Base-by-base conservation (phyloP, 192 early-diverging fungal genomes). In the Diversispora eburnea region DNA sequence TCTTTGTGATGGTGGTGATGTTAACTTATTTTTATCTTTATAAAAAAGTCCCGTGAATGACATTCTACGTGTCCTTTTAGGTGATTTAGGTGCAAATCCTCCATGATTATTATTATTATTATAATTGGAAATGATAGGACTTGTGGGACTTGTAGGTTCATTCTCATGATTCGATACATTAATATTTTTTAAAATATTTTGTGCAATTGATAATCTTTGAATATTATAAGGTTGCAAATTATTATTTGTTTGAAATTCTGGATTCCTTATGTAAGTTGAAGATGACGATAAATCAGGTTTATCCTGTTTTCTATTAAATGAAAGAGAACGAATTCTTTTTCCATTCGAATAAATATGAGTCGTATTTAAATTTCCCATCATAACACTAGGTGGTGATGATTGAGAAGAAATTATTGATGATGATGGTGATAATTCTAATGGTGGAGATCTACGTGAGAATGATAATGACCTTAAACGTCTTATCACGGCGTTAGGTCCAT, bases 31-130 rank as follows among this genome's bases (percentile, higher is more conserved):
- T 47, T 72, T 72, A 12, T 72, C 58, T 25, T 54, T 54, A 52
- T 56, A 60, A 25, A 72, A 72, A 17, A 60, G 12, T 4, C 70
- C 22, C 20, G 63, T 3, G 61, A 72, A 58, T 13, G 57, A 61
- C 58, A 22, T 72, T 60, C 70, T 45, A 60, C 70, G 70, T 33
- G 57, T 4, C 33, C 61, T 72, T 61, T 72, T 72, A 58, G 9
- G 25, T 49, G 46, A 6, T 49, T 68, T 68, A 10, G 19, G 19
- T 13, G 25, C 33, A 49, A 55, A 10, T 10, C 47, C 25, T 25
- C 42, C 47, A 8, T 54, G 49, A 54, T 19, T 2, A 52, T 33
- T 33, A 33, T 33, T 33, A 2, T 33, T 33, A 33, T 33, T 33
- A 33, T 33, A 33, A 33, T 33, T 33, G 25, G 25, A 33, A 33